Evolutionary conservation across 176 grass and related monocot species (phyloP).

Genomic region (Bolboschoenus planiculmis): DNA sequence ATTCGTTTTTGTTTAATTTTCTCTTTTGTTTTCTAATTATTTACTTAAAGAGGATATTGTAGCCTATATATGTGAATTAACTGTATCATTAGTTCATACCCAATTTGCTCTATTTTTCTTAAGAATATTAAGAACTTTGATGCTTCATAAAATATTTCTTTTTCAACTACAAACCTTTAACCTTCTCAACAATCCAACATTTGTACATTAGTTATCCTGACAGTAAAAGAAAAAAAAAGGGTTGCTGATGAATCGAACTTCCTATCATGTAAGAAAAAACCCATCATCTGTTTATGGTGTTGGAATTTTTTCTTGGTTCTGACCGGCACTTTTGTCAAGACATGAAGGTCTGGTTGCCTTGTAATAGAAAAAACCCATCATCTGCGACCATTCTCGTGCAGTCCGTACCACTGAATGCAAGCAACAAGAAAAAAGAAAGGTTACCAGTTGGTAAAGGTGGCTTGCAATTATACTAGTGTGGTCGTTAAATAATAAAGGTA

Average conservation of each 20-base stretch:
- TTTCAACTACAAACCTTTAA: not conserved
- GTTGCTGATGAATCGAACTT: conserved; percentile 7
- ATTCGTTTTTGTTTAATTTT: too few relatives aligned
- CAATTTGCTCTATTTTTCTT: too few relatives aligned
- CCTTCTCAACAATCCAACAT: not conserved
- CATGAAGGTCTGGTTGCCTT: conserved; percentile 70
- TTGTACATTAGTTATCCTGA: not conserved
- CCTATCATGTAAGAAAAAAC: not conserved
- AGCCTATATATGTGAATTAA: too few relatives aligned
- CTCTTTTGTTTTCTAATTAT: too few relatives aligned
- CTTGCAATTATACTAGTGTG: not conserved
- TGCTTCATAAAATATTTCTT: too few relatives aligned
- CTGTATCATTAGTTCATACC: too few relatives aligned
- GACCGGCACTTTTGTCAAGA: conserved; percentile 51
- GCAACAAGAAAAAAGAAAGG: not conserved
- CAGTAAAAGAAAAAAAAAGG: not conserved
- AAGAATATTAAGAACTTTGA: too few relatives aligned
- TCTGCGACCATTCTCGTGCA: conserved; percentile 61
- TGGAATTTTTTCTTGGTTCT: conserved; percentile 71
- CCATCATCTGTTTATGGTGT: conserved; percentile 40
- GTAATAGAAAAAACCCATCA: conserved; percentile 95
- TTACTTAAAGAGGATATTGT: too few relatives aligned
- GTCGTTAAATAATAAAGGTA: not conserved
- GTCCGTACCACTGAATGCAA: conserved; percentile 44
- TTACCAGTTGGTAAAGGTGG: not conserved